These are phyloP conservation scores for Diplodia scrobiculata DNA, from an alignment of 2,329 filamentous ascomycete species.

Conservation along the genomic window DNA sequence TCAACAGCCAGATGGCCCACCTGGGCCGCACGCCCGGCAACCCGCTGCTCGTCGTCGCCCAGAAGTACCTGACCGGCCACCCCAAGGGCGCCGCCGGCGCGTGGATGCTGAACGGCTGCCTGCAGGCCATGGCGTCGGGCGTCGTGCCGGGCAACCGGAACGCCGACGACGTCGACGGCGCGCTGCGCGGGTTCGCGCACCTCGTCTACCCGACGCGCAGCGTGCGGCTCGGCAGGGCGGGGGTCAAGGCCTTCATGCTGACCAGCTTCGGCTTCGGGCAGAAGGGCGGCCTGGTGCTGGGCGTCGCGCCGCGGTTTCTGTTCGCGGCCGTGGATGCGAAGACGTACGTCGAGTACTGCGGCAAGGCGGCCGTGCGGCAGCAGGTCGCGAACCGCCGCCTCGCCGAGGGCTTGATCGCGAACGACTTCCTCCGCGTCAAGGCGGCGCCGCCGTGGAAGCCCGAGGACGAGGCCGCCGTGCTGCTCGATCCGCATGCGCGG, in stretches of 20 bases:
- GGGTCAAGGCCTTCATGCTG: slow-evolving; percentile 44
- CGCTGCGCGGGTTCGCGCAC: slow-evolving; percentile 36
- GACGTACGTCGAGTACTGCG: not conserved
- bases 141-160: slow-evolving; percentile 45
- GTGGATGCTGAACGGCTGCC: slow-evolving; percentile 46
- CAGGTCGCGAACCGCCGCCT: not conserved
- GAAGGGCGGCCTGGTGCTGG: slow-evolving; percentile 47
- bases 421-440: slow-evolving; percentile 9
- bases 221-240: slow-evolving; percentile 29
- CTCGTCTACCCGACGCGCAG: slow-evolving; percentile 41
- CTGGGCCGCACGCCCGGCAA: slow-evolving; percentile 44
- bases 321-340: slow-evolving; percentile 15
- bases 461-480: not conserved
- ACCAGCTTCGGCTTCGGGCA: slow-evolving; percentile 53
- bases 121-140: slow-evolving; percentile 43
- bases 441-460: slow-evolving; percentile 7
- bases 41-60: slow-evolving; percentile 39
- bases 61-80: slow-evolving; percentile 48
- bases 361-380: not conserved
- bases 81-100: slow-evolving; percentile 45
- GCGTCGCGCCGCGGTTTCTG: slow-evolving; percentile 42
- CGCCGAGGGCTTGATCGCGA: not conserved
- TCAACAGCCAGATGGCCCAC: slow-evolving; percentile 43
- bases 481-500: slow-evolving; percentile 10
- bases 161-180: slow-evolving; percentile 43